phyloP scores from a whole-genome alignment of 805 yeast species.

The Candida ponderosae region DNA sequence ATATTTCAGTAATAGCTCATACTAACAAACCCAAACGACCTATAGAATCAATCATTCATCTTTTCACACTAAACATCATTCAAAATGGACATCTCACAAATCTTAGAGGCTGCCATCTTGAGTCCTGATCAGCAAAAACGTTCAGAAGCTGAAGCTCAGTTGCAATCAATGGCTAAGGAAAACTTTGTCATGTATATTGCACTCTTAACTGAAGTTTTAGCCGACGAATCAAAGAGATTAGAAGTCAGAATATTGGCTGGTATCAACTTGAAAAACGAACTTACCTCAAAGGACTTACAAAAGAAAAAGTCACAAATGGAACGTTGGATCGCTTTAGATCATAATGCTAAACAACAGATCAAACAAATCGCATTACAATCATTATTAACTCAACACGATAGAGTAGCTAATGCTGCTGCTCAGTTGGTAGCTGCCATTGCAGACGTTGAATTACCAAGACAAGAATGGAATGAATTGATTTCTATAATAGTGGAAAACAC shows the following conservation, averaged over 20 bases:
- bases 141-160: constrained; percentile 70
- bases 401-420: constrained; percentile 85
- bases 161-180: constrained; percentile 60
- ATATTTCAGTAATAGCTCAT: too few relatives aligned
- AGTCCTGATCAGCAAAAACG: constrained; percentile 60
- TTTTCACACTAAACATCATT: background rate
- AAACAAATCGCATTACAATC: constrained; percentile 59
- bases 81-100: constrained; percentile 49
- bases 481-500: constrained; percentile 82
- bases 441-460: constrained; percentile 84
- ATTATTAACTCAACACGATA: constrained; percentile 55
- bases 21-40: too few relatives aligned
- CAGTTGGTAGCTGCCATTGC: constrained; percentile 96
- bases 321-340: constrained; percentile 67
- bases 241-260: constrained; percentile 94
- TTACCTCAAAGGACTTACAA: constrained; percentile 70
- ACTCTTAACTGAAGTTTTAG: constrained; percentile 62
- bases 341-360: constrained; percentile 48
- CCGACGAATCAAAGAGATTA: constrained; percentile 50
- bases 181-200: constrained; percentile 72
- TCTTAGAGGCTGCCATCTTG: constrained; percentile 75
- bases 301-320: constrained; percentile 51
- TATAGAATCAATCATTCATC: too few relatives aligned
- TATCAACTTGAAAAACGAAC: constrained; percentile 76
- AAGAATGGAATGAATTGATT: constrained; percentile 85